Conservation (phyloP, 2,329 filamentous ascomycete genomes). For the Colletotrichum cereale region DNA sequence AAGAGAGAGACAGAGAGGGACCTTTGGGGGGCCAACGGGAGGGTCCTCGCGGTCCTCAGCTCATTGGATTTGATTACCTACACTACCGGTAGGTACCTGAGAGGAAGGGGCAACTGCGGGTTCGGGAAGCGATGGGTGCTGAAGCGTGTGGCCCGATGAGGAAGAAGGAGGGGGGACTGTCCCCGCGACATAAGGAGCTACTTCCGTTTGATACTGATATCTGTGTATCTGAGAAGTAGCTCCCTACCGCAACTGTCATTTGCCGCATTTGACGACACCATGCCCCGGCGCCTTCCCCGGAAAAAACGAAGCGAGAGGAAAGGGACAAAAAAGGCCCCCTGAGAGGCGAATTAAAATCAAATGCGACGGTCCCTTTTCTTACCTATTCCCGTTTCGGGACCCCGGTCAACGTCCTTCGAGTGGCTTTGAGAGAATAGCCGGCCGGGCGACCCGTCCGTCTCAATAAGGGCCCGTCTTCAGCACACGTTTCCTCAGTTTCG, state of each 20-base stretch:
- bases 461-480: constrained; percentile 1
- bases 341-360: background rate
- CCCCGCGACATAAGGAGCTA: constrained; percentile 12
- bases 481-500: constrained; percentile 27
- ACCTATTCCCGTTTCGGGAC: constrained; percentile 17
- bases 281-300: constrained; percentile 30
- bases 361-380: constrained; percentile 13
- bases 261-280: constrained; percentile 19
- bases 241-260: background rate
- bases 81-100: background rate
- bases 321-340: background rate
- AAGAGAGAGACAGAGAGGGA: background rate
- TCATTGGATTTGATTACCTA: constrained; percentile 35
- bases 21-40: constrained; percentile 26
- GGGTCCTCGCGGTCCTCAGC: constrained; percentile 33
- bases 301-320: background rate
- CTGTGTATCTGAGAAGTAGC: background rate
- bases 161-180: background rate
- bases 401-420: background rate
- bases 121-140: constrained; percentile 14
- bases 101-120: constrained; percentile 20
- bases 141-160: constrained; percentile 18
- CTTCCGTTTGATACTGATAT: fast-evolving
- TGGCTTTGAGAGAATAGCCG: background rate
- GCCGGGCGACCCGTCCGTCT: background rate